Base-by-base conservation (phyloP, 2,329 filamentous ascomycete genomes). In the Pseudogymnoascus verrucosus region DNA sequence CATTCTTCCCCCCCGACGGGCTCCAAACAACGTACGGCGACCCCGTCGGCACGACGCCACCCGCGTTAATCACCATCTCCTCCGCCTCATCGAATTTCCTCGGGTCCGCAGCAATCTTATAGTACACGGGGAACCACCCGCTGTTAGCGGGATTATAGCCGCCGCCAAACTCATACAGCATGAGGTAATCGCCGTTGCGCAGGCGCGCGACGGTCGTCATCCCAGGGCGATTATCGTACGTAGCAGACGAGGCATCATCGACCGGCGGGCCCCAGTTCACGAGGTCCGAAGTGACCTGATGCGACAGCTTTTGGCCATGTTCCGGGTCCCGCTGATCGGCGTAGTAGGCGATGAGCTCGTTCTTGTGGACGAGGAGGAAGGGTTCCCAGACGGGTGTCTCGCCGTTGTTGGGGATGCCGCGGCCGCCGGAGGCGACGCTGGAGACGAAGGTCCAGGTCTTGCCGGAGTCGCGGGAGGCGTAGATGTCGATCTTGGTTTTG, bases 351-450 rank as follows among this genome's bases (percentile, higher is more conserved):
- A 90, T 80, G 16, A 90, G 75, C 61, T 83, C 77, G 62, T 82
- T 79, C 63, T 88, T 75, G 71, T 86, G 80, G 51, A 80, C 77
- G 72, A 84, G 71, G 44, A 90, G 74, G 72, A 88, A 89, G 0
- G 88, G 88, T 72, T 91, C 89, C 88, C 88, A 91, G 19, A 91
- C 84, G 0, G 87, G 86, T 0, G 85, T 88, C 39, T 85, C 72
- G 1, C 85, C 87, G 69, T 90, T 89, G 69, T 72, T 59, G 16
- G 84, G 80, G 2, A 87, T 82, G 0, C 77, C 69, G 1, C 87
- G 86, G 57, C 79, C 78, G 36, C 88, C 88, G 1, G 77, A 75
- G 0, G 87, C 87, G 51, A 90, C 82, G 67, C 85, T 81, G 64
- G 83, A 86, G 62, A 89, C 81, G 67, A 89, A 90, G 28, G 82